These are phyloP conservation scores for Biscutella laevigata DNA, from an alignment of 441 rosid genomes.

Conservation along the genomic window DNA sequence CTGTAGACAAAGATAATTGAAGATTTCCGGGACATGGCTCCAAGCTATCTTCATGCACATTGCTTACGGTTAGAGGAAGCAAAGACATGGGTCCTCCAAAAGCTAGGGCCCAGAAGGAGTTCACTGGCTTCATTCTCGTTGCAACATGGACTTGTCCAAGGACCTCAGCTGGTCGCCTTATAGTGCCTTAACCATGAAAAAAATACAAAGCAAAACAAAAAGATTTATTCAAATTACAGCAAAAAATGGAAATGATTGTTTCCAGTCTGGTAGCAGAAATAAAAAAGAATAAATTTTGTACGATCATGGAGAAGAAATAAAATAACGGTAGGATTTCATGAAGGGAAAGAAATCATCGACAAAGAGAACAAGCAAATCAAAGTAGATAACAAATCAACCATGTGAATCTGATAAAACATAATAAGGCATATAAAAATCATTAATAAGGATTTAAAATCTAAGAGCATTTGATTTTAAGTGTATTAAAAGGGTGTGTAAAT, in stretches of 20 bases:
- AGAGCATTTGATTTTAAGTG: neutral
- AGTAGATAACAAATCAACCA: constrained; percentile 6
- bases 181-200: constrained; percentile 46
- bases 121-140: constrained; percentile 72
- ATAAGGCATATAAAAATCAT: constrained; percentile 9
- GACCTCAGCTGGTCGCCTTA: constrained; percentile 94
- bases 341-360: neutral
- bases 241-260: neutral
- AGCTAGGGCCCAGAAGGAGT: constrained; percentile 95
- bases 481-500: constrained; percentile 6
- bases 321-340: constrained; percentile 4
- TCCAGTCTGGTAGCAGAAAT: constrained; percentile 2
- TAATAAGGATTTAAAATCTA: neutral
- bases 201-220: constrained; percentile 13
- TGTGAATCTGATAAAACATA: constrained; percentile 3
- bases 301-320: constrained; percentile 9
- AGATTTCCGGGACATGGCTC: constrained; percentile 63
- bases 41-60: constrained; percentile 65
- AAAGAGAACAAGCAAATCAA: constrained; percentile 9
- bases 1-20: constrained; percentile 51
- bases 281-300: neutral
- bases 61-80: constrained; percentile 79
- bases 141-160: constrained; percentile 99
- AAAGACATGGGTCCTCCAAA: constrained; percentile 95
- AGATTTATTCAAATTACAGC: constrained; percentile 3